These are phyloP conservation scores for Colletotrichum tropicale DNA, from an alignment of 2,329 filamentous ascomycete species.

Conservation along the genomic window DNA sequence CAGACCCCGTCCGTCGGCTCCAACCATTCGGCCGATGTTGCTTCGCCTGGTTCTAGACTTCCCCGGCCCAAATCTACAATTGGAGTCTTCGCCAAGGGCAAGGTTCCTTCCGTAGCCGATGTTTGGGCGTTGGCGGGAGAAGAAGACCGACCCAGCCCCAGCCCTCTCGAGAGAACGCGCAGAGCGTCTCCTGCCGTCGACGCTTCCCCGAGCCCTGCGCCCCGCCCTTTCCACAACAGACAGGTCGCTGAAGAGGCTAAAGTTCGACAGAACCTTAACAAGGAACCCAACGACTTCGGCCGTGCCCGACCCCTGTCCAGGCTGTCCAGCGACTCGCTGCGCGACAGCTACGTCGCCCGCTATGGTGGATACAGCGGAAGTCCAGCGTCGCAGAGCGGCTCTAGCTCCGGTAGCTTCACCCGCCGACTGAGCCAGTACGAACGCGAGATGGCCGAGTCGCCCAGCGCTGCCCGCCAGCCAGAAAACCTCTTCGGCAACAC, in stretches of 20 bases:
- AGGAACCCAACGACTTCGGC: conserved; percentile 34
- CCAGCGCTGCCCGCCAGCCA: conserved; percentile 23
- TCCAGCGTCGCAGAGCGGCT: conserved; percentile 19
- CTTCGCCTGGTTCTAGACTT: conserved; percentile 34
- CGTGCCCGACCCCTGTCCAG: conserved; percentile 22
- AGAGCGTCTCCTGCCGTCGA: conserved; percentile 30
- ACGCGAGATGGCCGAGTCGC: conserved; percentile 19
- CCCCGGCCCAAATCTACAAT: conserved; percentile 32
- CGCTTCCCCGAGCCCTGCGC: conserved; percentile 57
- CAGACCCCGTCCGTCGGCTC: conserved; percentile 18
- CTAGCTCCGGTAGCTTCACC: conserved; percentile 19
- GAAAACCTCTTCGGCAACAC: conserved; percentile 39
- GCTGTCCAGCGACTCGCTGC: conserved; percentile 22
- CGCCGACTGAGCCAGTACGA: conserved; percentile 8
- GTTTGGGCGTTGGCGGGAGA: conserved; percentile 45
- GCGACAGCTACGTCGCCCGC: conserved; percentile 27
- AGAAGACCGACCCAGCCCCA: conserved; percentile 28
- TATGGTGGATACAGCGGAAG: conserved; percentile 11
- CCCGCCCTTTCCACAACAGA: conserved; percentile 45
- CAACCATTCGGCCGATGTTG: conserved; percentile 11
- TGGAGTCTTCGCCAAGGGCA: conserved; percentile 18
- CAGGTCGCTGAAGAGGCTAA: conserved; percentile 34
- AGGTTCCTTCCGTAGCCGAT: conserved; percentile 43
- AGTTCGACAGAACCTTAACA: conserved; percentile 29
- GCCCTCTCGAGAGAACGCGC: conserved; percentile 34